Evolutionary conservation across 2,329 filamentous ascomycete species (phyloP).

Genomic region (Colletotrichum sp.): DNA sequence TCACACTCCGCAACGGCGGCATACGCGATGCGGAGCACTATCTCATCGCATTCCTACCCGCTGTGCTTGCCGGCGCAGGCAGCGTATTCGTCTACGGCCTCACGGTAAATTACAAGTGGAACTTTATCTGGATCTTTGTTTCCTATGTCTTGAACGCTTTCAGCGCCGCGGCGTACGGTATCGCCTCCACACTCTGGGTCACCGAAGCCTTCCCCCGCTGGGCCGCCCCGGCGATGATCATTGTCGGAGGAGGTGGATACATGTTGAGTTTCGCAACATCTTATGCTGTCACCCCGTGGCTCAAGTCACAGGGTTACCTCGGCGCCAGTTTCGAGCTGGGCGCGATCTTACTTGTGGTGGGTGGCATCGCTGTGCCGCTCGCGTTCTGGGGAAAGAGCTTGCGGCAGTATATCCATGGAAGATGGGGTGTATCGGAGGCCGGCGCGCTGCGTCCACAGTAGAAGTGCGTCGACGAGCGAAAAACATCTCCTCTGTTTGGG

Average conservation of each 20-base stretch:
- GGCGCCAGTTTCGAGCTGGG: conserved; percentile 21
- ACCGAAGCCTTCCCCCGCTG: conserved; percentile 30
- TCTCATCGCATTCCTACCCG: conserved; percentile 26
- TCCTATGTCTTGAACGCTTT: conserved; percentile 24
- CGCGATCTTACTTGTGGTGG: conserved; percentile 23
- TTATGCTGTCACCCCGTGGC: conserved; percentile 1
- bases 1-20: conserved; percentile 27
- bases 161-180: conserved; percentile 22
- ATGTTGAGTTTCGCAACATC: conserved; percentile 15
- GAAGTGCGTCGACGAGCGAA: not conserved
- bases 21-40: conserved; percentile 30
- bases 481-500: not conserved
- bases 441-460: conserved; percentile 28
- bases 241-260: conserved; percentile 15
- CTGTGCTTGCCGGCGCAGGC: conserved; percentile 22
- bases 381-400: conserved; percentile 30
- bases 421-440: conserved; percentile 25
- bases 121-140: conserved; percentile 13
- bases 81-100: conserved; percentile 24
- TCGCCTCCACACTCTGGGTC: conserved; percentile 28
- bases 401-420: conserved; percentile 27
- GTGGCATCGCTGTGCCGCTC: conserved; percentile 25
- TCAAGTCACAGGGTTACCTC: conserved; percentile 12
- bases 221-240: conserved; percentile 25
- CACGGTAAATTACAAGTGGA: conserved; percentile 22